These are phyloP conservation scores for Globisporangium apiculatum DNA, from an alignment of 352 stramenopile genomes.

Conservation along the genomic window DNA sequence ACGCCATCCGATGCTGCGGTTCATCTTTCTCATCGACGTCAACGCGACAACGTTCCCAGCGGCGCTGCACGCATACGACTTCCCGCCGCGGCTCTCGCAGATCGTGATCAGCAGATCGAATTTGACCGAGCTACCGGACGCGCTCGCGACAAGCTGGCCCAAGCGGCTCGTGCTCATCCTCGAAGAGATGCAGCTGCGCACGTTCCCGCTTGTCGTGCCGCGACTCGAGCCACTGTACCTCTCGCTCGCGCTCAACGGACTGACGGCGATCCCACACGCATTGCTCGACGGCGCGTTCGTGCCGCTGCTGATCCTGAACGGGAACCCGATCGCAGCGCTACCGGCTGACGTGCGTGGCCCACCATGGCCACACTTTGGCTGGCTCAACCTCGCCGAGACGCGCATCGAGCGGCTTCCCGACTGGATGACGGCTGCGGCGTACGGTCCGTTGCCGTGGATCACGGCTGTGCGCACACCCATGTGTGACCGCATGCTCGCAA, in stretches of 20 bases:
- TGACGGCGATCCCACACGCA: background rate
- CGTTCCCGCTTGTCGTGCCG: background rate
- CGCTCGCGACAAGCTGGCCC: conserved; percentile 5
- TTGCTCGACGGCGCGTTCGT: background rate
- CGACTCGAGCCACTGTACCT: conserved; percentile 1
- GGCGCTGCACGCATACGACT: conserved; percentile 8
- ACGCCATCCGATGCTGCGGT: conserved; percentile 6
- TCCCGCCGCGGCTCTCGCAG: conserved; percentile 1
- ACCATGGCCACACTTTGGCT: background rate
- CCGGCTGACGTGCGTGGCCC: background rate
- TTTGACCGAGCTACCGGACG: conserved; percentile 3
- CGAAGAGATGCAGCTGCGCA: conserved; percentile 1
- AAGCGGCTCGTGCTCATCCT: background rate
- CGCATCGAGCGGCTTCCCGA: background rate
- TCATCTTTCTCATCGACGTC: conserved; percentile 9
- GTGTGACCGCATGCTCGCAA: conserved; percentile 1
- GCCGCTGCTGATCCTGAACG: conserved; percentile 7
- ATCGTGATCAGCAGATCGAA: conserved; percentile 7
- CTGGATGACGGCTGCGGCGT: background rate
- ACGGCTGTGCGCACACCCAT: background rate
- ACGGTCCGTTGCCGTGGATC: background rate
- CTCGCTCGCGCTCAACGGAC: conserved; percentile 3
- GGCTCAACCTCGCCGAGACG: background rate
- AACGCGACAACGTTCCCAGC: conserved; percentile 6
- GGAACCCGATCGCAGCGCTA: conserved; percentile 9